Conservation (phyloP, 306 rosid species). For the Benincasa hispida region DNA sequence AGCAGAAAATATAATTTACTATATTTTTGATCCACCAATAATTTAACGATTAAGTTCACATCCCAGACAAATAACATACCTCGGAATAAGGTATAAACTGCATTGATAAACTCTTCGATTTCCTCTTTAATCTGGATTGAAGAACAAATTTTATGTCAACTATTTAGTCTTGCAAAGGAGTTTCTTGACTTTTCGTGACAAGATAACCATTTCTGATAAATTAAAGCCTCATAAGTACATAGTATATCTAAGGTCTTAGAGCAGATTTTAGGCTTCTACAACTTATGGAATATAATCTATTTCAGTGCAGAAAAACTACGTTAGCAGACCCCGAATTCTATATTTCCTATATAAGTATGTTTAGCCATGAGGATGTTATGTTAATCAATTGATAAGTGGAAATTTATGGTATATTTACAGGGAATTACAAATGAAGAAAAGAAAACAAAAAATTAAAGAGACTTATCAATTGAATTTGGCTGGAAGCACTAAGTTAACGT, state of each 20-base stretch:
- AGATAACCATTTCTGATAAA: background rate
- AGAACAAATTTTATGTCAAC: conserved; percentile 4
- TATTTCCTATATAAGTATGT: no score
- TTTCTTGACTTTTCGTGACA: background rate
- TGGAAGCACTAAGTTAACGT: no score
- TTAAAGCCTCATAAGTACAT: background rate
- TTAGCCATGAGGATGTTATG: no score
- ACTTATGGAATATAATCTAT: no score
- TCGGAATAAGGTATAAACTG: conserved; percentile 64
- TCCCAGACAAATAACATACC: conserved; percentile 26
- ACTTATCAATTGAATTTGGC: no score
- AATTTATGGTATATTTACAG: no score
- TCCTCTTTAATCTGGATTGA: conserved; percentile 55
- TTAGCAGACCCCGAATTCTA: no score
- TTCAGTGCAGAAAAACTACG: no score
- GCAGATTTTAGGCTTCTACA: background rate
- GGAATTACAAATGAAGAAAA: no score
- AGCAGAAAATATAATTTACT: background rate
- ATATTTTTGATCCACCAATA: background rate
- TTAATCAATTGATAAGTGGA: no score
- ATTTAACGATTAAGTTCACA: background rate
- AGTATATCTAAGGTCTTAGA: background rate
- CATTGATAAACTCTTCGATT: conserved; percentile 71
- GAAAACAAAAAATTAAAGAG: no score
- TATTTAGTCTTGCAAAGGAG: background rate